Percentiles rank a stretch among this genome's conserved stretches.
phyloP scores from a whole-genome alignment of 2,329 filamentous ascomycete species.

The Sporothrix curviconia region DNA sequence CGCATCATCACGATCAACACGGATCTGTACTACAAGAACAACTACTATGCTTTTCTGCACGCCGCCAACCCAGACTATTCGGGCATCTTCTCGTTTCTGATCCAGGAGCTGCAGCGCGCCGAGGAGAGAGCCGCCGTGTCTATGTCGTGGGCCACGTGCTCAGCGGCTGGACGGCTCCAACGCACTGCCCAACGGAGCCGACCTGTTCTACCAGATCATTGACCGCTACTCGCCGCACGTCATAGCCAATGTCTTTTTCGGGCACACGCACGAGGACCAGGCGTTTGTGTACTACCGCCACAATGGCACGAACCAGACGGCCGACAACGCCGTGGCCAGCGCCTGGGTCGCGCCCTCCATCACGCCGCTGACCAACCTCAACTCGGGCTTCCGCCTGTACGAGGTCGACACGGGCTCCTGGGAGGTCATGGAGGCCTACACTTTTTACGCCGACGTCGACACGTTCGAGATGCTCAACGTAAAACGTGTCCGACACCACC shows the following conservation, averaged over 20 bases:
- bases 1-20: constrained; percentile 55
- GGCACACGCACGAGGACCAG: constrained; percentile 46
- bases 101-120: constrained; percentile 45
- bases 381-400: constrained; percentile 53
- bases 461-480: constrained; percentile 33
- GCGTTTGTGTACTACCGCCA: constrained; percentile 45
- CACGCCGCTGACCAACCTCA: constrained; percentile 42
- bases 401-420: constrained; percentile 52
- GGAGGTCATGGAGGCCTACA: constrained; percentile 46
- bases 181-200: constrained; percentile 39
- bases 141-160: constrained; percentile 54
- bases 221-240: constrained; percentile 46
- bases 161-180: constrained; percentile 44
- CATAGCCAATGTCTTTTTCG: constrained; percentile 50
- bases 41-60: constrained; percentile 49
- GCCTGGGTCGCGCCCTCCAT: constrained; percentile 45
- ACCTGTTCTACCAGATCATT: constrained; percentile 43
- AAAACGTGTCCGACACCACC: constrained; percentile 25
- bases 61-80: constrained; percentile 45
- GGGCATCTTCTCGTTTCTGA: constrained; percentile 47
- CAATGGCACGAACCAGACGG: constrained; percentile 38
- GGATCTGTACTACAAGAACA: constrained; percentile 52
- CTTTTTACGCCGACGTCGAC: constrained; percentile 48
- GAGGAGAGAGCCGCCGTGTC: constrained; percentile 46
- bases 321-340: constrained; percentile 45